phyloP scores from a whole-genome alignment of 805 yeast species.

The Candida orba region DNA sequence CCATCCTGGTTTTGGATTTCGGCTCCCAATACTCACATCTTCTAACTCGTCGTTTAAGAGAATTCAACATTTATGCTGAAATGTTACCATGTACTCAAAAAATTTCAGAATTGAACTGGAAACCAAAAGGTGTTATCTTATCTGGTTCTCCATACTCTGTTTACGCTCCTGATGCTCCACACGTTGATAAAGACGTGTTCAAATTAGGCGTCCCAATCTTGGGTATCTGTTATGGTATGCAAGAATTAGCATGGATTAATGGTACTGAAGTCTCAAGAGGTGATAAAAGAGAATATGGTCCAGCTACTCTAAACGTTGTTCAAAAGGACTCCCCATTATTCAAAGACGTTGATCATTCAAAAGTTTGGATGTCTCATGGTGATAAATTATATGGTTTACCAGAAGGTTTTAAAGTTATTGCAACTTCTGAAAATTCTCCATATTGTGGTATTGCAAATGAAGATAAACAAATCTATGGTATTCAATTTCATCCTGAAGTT shows the following conservation, averaged over 20 bases:
- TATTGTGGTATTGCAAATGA: slow-evolving; percentile 86
- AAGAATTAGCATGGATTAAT: slow-evolving; percentile 96
- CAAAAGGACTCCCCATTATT: slow-evolving; percentile 67
- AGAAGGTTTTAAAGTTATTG: slow-evolving; percentile 79
- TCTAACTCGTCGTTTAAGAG: slow-evolving; percentile 95
- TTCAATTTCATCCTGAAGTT: slow-evolving; percentile 99
- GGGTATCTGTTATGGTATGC: slow-evolving; percentile 99
- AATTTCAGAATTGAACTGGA: slow-evolving; percentile 86
- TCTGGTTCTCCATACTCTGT: slow-evolving; percentile 99
- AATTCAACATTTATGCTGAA: slow-evolving; percentile 96
- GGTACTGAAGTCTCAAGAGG: slow-evolving; percentile 89
- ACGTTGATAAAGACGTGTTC: slow-evolving; percentile 91
- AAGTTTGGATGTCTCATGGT: slow-evolving; percentile 99
- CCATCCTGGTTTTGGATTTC: slow-evolving; percentile 93
- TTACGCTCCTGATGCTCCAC: slow-evolving; percentile 92
- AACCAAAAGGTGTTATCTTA: slow-evolving; percentile 90
- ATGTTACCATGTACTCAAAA: slow-evolving; percentile 99
- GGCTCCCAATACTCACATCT: slow-evolving; percentile 98
- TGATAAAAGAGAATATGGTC: slow-evolving; percentile 97
- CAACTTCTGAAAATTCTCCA: slow-evolving; percentile 91
- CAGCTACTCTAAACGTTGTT: slow-evolving; percentile 77
- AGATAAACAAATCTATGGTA: slow-evolving; percentile 73
- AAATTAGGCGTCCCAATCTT: slow-evolving; percentile 87
- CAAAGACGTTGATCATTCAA: slow-evolving; percentile 85
- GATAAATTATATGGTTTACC: slow-evolving; percentile 92